phyloP scores from a whole-genome alignment of 768 basidiomycete species.

The Termitomyces sp. region DNA sequence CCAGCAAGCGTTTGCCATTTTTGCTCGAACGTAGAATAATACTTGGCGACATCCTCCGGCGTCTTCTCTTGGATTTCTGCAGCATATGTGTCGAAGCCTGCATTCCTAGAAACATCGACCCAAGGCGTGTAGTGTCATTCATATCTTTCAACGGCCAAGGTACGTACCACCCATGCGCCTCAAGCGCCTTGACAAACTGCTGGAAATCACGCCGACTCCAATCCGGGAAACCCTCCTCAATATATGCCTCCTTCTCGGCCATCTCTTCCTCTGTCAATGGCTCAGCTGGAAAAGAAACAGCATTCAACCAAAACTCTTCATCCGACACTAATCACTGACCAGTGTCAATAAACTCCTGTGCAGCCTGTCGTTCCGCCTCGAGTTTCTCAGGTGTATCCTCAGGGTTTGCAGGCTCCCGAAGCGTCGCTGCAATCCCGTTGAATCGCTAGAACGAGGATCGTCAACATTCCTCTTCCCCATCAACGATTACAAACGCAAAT shows the following conservation, averaged over 20 bases:
- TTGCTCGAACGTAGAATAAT: constrained; percentile 82
- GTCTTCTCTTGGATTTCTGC: constrained; percentile 83
- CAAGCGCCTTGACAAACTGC: constrained; percentile 70
- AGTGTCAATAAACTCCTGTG: constrained; percentile 85
- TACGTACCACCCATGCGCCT: constrained; percentile 70
- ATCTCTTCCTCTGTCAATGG: constrained; percentile 87
- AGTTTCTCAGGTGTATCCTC: constrained; percentile 81
- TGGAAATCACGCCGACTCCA: constrained; percentile 96
- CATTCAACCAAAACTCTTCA: background rate
- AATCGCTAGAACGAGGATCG: constrained; percentile 36
- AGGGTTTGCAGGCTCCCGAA: constrained; percentile 60
- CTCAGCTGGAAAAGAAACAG: constrained; percentile 50
- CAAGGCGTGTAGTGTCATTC: background rate
- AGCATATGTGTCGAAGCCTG: constrained; percentile 64
- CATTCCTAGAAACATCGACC: constrained; percentile 40
- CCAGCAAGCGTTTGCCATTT: constrained; percentile 84
- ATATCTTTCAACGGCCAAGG: background rate
- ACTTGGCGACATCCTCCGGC: constrained; percentile 68
- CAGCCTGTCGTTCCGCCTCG: constrained; percentile 72
- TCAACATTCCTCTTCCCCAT: background rate
- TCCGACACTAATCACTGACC: constrained; percentile 35
- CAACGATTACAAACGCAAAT: too few species aligned
- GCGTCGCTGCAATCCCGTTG: constrained; percentile 60
- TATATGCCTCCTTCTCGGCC: constrained; percentile 72
- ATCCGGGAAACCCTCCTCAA: constrained; percentile 75